phyloP scores from a whole-genome alignment of 2,329 filamentous ascomycete genomes.

The Boeremia exigua region DNA sequence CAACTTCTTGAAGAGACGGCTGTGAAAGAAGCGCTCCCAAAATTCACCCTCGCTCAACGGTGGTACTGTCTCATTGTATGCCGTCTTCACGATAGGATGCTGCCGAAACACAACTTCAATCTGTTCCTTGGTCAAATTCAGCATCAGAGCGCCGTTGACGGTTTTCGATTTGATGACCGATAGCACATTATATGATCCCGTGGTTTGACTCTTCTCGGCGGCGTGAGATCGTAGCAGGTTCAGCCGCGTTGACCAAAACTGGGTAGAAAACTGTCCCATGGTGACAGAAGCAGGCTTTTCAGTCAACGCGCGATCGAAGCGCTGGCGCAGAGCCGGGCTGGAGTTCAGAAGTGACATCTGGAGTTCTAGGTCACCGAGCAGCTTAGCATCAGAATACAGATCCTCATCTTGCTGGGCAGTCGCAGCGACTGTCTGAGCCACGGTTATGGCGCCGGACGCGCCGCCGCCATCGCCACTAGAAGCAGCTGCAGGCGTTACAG shows the following conservation, averaged over 20 bases:
- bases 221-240: slow-evolving; percentile 88
- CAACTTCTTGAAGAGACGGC: slow-evolving; percentile 86
- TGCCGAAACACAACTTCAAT: slow-evolving; percentile 92
- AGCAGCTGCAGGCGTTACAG: slow-evolving; percentile 40
- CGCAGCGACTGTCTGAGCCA: slow-evolving; percentile 69
- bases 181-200: slow-evolving; percentile 91
- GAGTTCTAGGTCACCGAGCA: slow-evolving; percentile 79
- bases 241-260: slow-evolving; percentile 93
- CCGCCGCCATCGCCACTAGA: slow-evolving; percentile 23
- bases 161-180: slow-evolving; percentile 84
- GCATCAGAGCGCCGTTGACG: slow-evolving; percentile 70
- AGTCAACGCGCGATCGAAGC: slow-evolving; percentile 82
- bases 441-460: slow-evolving; percentile 73
- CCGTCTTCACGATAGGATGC: slow-evolving; percentile 85
- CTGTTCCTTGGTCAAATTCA: slow-evolving; percentile 89
- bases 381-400: slow-evolving; percentile 80
- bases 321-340: slow-evolving; percentile 75
- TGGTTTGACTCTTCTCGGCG: slow-evolving; percentile 84
- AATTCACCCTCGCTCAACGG: slow-evolving; percentile 81
- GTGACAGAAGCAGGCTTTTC: slow-evolving; percentile 86
- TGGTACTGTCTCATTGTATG: slow-evolving; percentile 88
- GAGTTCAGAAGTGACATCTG: slow-evolving; percentile 89
- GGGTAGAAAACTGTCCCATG: slow-evolving; percentile 79
- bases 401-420: slow-evolving; percentile 58
- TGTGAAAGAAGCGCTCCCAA: slow-evolving; percentile 94